These are phyloP conservation scores for Xeromyces bisporus DNA, from an alignment of 495 filamentous ascomycete species.

Conservation along the genomic window DNA sequence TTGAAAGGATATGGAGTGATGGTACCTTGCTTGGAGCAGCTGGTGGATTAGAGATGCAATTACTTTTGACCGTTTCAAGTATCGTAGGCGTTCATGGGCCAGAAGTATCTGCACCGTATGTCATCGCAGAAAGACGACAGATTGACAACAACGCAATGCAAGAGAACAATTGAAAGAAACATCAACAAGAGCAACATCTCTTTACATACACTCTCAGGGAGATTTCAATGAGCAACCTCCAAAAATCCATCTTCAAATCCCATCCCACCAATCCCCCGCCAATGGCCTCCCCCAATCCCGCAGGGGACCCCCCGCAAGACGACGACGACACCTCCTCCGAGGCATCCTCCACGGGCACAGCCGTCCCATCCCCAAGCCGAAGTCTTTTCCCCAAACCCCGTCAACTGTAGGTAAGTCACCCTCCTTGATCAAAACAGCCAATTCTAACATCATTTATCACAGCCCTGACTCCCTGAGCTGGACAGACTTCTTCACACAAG, in stretches of 20 bases:
- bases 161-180: too few species aligned
- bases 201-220: not conserved
- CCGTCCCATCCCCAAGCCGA: constrained; percentile 61
- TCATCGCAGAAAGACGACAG: too few species aligned
- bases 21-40: too few species aligned
- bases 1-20: too few species aligned
- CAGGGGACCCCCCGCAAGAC: constrained; percentile 23
- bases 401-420: constrained; percentile 41
- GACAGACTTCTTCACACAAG: constrained; percentile 77
- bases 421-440: too few species aligned
- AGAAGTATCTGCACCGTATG: too few species aligned
- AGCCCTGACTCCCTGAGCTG: constrained; percentile 43
- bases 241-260: constrained; percentile 66
- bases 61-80: too few species aligned
- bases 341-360: constrained; percentile 73
- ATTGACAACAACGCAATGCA: too few species aligned
- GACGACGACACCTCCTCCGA: constrained; percentile 71
- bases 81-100: too few species aligned
- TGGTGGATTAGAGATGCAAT: too few species aligned
- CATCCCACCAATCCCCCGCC: constrained; percentile 50
- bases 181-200: too few species aligned
- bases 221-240: constrained; percentile 63
- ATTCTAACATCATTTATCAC: too few species aligned
- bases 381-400: constrained; percentile 53
- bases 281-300: constrained; percentile 22